These are phyloP conservation scores for Chloris gayana DNA, from an alignment of 176 grass and related monocot genomes.

Conservation along the genomic window DNA sequence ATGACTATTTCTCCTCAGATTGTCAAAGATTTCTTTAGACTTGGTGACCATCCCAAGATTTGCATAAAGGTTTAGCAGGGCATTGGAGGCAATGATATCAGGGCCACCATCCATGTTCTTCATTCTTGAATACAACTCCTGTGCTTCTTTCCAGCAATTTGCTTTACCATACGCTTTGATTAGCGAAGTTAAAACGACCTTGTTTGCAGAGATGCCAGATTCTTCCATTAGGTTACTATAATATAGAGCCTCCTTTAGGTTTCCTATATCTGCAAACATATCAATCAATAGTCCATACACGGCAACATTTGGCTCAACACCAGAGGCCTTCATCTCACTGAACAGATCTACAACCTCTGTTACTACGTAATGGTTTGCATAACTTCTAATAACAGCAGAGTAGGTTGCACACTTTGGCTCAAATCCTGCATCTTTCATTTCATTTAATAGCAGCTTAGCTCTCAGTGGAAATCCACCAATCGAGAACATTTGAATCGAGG, in stretches of 20 bases:
- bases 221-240: constrained; percentile 64
- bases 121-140: constrained; percentile 62
- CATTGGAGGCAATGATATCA: constrained; percentile 71
- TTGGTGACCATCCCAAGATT: constrained; percentile 72
- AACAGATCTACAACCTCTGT: constrained; percentile 61
- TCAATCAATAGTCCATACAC: constrained; percentile 68
- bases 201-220: constrained; percentile 55
- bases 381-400: constrained; percentile 58
- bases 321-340: constrained; percentile 59
- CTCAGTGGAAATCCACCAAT: constrained; percentile 52
- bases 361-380: constrained; percentile 50
- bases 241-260: constrained; percentile 56
- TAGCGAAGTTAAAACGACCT: constrained; percentile 59
- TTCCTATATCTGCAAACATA: constrained; percentile 60
- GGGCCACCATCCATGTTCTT: constrained; percentile 58
- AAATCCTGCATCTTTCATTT: constrained; percentile 70
- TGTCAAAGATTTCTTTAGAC: constrained; percentile 65
- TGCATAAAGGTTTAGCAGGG: constrained; percentile 77
- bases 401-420: constrained; percentile 64
- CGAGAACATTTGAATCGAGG: constrained; percentile 80
- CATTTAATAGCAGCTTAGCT: constrained; percentile 53
- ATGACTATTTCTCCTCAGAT: constrained; percentile 44
- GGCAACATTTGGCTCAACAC: constrained; percentile 61
- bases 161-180: constrained; percentile 68
- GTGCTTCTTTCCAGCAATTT: constrained; percentile 72